Conservation (phyloP, 768 basidiomycete species). For the Leccinellum luteum region DNA sequence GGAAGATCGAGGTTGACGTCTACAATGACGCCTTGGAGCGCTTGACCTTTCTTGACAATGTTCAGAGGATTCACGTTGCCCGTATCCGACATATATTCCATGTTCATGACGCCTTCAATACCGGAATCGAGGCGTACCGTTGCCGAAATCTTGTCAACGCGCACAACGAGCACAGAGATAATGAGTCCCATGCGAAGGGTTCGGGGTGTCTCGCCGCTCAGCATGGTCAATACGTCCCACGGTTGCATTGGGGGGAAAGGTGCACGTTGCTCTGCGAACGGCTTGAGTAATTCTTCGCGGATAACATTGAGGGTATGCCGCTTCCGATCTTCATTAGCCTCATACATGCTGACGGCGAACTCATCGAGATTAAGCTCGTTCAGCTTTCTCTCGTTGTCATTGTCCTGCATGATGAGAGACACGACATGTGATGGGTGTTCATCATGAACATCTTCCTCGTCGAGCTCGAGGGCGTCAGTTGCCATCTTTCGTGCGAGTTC, state of each 20-base stretch:
- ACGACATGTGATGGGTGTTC: slow-evolving; percentile 92
- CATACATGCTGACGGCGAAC: slow-evolving; percentile 89
- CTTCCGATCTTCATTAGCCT: slow-evolving; percentile 81
- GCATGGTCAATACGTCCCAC: slow-evolving; percentile 91
- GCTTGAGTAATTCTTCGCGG: slow-evolving; percentile 76
- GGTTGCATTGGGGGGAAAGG: slow-evolving; percentile 61
- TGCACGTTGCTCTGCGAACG: slow-evolving; percentile 74
- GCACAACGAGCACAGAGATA: slow-evolving; percentile 69
- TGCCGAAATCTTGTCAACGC: slow-evolving; percentile 45
- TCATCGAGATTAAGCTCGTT: slow-evolving; percentile 92
- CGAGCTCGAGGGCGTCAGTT: slow-evolving; percentile 93
- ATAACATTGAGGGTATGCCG: slow-evolving; percentile 88
- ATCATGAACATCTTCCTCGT: slow-evolving; percentile 93
- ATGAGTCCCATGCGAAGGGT: slow-evolving; percentile 80
- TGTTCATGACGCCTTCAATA: slow-evolving; percentile 75
- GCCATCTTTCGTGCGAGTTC: slow-evolving; percentile 99
- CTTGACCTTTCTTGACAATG: slow-evolving; percentile 73
- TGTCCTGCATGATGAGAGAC: slow-evolving; percentile 78
- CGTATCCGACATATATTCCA: slow-evolving; percentile 56
- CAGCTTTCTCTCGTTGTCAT: slow-evolving; percentile 74
- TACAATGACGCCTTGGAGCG: slow-evolving; percentile 76
- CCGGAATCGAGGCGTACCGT: slow-evolving; percentile 88
- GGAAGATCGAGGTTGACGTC: slow-evolving; percentile 62
- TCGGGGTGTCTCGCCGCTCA: slow-evolving; percentile 84
- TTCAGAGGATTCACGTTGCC: slow-evolving; percentile 39